Percentiles rank a stretch among this genome's conserved stretches.
phyloP scores from a whole-genome alignment of 108 stramenopile species.

The Hondaea fermentalgiana region DNA sequence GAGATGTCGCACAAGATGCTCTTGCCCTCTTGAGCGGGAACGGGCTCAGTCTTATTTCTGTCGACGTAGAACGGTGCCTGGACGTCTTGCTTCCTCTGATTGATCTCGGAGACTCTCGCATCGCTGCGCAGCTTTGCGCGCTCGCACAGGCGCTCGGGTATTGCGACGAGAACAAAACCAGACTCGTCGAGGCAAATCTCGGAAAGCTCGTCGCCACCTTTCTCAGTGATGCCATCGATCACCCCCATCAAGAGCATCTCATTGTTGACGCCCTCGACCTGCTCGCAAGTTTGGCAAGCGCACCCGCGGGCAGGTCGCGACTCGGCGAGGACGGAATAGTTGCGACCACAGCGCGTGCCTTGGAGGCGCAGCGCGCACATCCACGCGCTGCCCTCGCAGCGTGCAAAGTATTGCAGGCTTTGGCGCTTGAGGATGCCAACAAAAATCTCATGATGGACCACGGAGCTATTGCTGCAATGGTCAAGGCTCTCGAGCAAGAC shows the following conservation, averaged over 20 bases:
- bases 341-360: background rate
- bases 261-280: background rate
- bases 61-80: background rate
- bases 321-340: background rate
- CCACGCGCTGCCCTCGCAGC: background rate
- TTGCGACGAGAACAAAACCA: background rate
- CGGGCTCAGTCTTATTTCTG: background rate
- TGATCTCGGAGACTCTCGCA: background rate
- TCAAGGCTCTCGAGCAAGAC: background rate
- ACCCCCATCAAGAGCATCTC: background rate
- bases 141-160: background rate
- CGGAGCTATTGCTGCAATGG: background rate
- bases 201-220: background rate
- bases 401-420: background rate
- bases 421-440: background rate
- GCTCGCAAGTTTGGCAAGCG: background rate
- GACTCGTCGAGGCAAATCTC: background rate
- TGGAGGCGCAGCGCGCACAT: background rate
- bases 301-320: background rate
- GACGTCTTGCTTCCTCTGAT: background rate
- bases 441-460: background rate
- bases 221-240: background rate
- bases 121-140: background rate
- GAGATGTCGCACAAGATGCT: background rate
- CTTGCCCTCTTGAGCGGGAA: background rate